Evolutionary conservation across 305 asterid genomes (phyloP).

Genomic region (Solanum hybrid): DNA sequence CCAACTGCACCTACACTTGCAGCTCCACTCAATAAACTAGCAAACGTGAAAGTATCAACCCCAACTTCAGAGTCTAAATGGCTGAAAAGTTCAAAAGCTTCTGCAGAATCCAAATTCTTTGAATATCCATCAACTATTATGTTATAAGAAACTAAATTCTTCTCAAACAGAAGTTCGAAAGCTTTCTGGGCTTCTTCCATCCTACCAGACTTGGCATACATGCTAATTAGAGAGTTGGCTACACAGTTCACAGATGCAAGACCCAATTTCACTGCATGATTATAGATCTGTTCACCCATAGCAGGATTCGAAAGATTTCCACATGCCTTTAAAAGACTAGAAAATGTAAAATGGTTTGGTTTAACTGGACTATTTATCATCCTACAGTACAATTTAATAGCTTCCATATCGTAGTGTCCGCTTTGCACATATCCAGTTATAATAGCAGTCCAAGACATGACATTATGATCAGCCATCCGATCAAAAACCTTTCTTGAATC

Average conservation of each 20-base stretch:
- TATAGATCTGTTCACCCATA: slow-evolving; percentile 50
- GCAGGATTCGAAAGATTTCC: slow-evolving; percentile 41
- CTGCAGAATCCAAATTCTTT: slow-evolving; percentile 27
- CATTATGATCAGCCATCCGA: slow-evolving; percentile 60
- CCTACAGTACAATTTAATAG: slow-evolving; percentile 45
- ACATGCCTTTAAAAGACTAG: slow-evolving; percentile 68
- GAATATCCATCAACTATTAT: slow-evolving; percentile 52
- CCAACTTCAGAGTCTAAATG: slow-evolving; percentile 30
- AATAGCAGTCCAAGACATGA: slow-evolving; percentile 92
- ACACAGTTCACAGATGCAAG: slow-evolving; percentile 53
- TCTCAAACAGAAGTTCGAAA: slow-evolving; percentile 64
- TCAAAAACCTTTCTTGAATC: slow-evolving; percentile 66
- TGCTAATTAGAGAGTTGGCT: slow-evolving; percentile 69
- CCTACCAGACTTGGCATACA: slow-evolving; percentile 61
- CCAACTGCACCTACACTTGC: slow-evolving; percentile 82
- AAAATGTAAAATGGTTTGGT: slow-evolving; percentile 79
- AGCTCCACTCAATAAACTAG: slow-evolving; percentile 86
- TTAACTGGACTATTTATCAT: slow-evolving; percentile 57
- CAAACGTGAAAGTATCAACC: slow-evolving; percentile 68
- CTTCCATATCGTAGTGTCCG: slow-evolving; percentile 41
- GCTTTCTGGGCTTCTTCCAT: slow-evolving; percentile 68
- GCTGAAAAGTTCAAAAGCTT: slow-evolving; percentile 46
- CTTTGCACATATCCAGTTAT: slow-evolving; percentile 68
- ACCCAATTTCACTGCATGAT: slow-evolving; percentile 58
- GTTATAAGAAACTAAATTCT: slow-evolving; percentile 68